phyloP scores from a whole-genome alignment of 2,329 filamentous ascomycete genomes.

The Pseudogymnoascus sp. region DNA sequence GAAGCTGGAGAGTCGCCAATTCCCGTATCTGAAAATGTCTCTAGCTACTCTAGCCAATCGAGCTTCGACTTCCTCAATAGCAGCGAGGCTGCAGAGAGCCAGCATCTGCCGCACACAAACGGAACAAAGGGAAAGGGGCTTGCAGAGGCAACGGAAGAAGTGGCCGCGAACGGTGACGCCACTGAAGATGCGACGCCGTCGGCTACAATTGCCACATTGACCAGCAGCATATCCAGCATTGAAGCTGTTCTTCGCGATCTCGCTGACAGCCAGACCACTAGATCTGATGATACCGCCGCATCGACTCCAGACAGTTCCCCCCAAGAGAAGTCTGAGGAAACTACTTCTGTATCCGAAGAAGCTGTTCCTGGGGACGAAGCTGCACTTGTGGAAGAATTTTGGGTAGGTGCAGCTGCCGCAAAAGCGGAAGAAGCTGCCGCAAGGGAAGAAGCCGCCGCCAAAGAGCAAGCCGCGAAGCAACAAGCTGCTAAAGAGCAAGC shows the following conservation, averaged over 20 bases:
- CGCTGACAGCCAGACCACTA: background rate
- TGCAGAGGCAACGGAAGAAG: background rate
- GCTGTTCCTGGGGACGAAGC: background rate
- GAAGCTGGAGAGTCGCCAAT: background rate
- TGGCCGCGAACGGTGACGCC: background rate
- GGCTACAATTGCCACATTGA: background rate
- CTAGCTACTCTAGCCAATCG: conserved; percentile 4
- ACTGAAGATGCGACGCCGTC: background rate
- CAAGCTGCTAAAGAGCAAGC: background rate
- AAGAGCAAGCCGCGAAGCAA: background rate
- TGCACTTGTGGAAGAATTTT: background rate
- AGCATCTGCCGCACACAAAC: background rate
- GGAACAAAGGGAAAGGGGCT: conserved; percentile 1
- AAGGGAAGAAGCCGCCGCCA: background rate
- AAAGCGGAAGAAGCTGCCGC: background rate
- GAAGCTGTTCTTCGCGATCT: conserved; percentile 2
- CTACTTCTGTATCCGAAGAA: background rate
- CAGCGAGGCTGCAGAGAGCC: background rate
- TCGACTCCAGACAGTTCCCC: background rate
- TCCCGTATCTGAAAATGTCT: background rate
- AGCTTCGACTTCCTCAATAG: background rate
- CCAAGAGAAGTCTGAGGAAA: background rate
- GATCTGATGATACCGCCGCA: background rate
- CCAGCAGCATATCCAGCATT: background rate
- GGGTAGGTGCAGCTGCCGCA: background rate